Evolutionary conservation across 257 asterid species (phyloP).

Genomic region (Jacaranda mimosifolia): DNA sequence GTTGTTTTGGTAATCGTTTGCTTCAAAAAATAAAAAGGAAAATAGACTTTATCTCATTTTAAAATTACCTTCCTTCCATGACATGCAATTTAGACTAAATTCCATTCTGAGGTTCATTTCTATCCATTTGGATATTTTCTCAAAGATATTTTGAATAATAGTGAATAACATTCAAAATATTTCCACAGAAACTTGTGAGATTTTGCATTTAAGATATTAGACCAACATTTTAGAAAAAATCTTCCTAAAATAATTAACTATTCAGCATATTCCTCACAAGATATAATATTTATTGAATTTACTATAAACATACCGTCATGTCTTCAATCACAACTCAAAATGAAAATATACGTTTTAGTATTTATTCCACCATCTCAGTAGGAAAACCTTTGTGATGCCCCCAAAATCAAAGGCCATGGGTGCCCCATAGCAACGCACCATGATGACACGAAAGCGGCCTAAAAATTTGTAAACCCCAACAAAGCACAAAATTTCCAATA

Average conservation of each 20-base stretch:
- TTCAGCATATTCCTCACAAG: neutral
- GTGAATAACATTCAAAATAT: neutral
- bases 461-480: too few species aligned
- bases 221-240: neutral
- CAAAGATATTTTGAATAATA: neutral
- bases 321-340: neutral
- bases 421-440: too few species aligned
- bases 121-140: neutral
- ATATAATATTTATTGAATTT: slow-evolving; percentile 6
- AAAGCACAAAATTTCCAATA: too few species aligned
- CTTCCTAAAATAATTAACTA: neutral
- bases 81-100: neutral
- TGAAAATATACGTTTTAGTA: neutral
- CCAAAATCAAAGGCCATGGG: too few species aligned
- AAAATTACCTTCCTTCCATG: neutral
- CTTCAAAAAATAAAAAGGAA: neutral
- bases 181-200: neutral
- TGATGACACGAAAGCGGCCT: too few species aligned
- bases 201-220: slow-evolving; percentile 11
- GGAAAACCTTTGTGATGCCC: neutral
- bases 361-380: slow-evolving; percentile 15
- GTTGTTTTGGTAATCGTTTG: neutral
- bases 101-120: slow-evolving; percentile 11
- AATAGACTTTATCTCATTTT: neutral
- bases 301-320: neutral